phyloP scores from a whole-genome alignment of 352 stramenopile species.

The Nothophytophthora sp. region DNA sequence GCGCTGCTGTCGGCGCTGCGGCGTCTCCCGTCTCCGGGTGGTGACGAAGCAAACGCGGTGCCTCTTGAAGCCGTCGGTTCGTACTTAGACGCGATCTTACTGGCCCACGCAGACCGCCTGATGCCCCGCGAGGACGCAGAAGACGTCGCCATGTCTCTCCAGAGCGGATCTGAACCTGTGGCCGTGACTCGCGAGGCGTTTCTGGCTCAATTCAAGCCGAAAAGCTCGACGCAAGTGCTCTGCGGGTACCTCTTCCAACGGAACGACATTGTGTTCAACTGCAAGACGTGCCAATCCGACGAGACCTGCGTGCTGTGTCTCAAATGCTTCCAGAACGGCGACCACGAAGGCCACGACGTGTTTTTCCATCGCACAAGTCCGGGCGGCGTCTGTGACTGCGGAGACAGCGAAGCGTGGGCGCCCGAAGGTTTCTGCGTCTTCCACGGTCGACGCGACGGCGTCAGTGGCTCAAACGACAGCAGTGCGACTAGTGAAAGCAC shows the following conservation, averaged over 20 bases:
- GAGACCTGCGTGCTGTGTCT: constrained; percentile 98
- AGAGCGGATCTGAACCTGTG: constrained; percentile 11
- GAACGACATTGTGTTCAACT: constrained; percentile 99
- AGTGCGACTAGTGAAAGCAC: constrained; percentile 20
- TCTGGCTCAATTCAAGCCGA: constrained; percentile 61
- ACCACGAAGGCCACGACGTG: constrained; percentile 95
- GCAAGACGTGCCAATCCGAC: constrained; percentile 97
- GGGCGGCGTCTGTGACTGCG: constrained; percentile 97
- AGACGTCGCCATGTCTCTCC: constrained; percentile 3
- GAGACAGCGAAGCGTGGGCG: constrained; percentile 97
- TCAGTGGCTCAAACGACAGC: constrained; percentile 3
- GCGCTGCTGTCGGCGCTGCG: constrained; percentile 24
- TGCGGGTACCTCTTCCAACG: constrained; percentile 97
- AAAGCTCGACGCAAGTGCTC: constrained; percentile 51
- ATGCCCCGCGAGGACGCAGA: constrained; percentile 7
- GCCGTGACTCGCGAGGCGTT: constrained; percentile 50
- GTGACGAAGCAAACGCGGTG: constrained; percentile 17
- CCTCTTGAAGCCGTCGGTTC: constrained; percentile 22
- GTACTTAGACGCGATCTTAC: constrained; percentile 59
- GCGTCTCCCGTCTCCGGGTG: constrained; percentile 2
- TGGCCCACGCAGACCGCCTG: constrained; percentile 30
- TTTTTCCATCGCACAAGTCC: constrained; percentile 82
- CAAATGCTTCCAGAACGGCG: constrained; percentile 93
- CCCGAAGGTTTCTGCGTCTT: constrained; percentile 92
- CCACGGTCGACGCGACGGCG: constrained; percentile 69